Base-by-base conservation (phyloP, 2,329 filamentous ascomycete species). In the Aurifilum marmelostoma region DNA sequence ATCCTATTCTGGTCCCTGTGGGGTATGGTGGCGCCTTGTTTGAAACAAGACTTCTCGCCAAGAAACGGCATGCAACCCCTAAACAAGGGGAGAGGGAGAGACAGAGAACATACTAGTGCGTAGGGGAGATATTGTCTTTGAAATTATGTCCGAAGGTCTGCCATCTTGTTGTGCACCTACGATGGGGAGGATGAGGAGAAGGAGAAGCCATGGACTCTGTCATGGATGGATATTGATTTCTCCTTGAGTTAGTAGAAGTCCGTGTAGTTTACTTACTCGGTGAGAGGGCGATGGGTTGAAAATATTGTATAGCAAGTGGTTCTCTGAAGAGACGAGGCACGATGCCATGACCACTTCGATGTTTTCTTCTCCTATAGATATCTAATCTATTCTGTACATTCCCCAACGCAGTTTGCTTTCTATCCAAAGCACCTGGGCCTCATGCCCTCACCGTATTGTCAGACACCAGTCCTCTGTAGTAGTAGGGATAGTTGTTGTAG, bases 41-140 rank as follows among this genome's bases (percentile, higher is more conserved):
- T 62, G 59, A 62, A 62, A 62, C 59, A n/a, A 43, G 32, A 29
- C 21, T n/a, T 60, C 29, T 18, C 37, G 56, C 59, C 59, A 43
- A 61, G 59, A 37, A 24, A 3, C 32, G n/a, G n/a, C n/a, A n/a
- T n/a, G n/a, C n/a, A n/a, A n/a, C 32, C 59, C 59, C 37, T 27
- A n/a, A n/a, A 12, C 39, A 14, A 24, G 34, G 34, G 59, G n/a
- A 41, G 3, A 34, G 4, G 34, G 34, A 34, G 34, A 34, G 34
- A 34, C 34, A 34, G 34, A 34, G 34, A 34, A 34, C 8, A 34
- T 34, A 34, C 8, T 18, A 18, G 52, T 56, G 52, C 16, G 27
- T 56, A 29, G 52, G 5, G 27, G 52, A 56, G 12, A 29, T 29
- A 32, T 56, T 56, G 52, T 14, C 14, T n/a, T 56, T 27, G 52